phyloP scores from a whole-genome alignment of 257 asterid genomes.

The Datura wrightii region DNA sequence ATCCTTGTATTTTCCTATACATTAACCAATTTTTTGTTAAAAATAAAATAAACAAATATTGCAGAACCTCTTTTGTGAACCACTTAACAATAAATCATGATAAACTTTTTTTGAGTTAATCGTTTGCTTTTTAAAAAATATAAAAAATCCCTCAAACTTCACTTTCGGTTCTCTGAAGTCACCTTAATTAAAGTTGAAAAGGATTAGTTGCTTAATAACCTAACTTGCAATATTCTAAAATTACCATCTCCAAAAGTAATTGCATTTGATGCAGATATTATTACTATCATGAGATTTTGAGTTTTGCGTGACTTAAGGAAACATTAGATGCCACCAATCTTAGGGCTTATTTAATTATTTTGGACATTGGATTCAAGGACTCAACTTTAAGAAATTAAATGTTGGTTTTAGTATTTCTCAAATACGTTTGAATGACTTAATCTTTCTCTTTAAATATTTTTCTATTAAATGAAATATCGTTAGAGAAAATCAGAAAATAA shows the following conservation, averaged over 20 bases:
- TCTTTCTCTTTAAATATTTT: too few relatives aligned
- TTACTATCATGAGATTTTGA: neutral
- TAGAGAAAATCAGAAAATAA: too few relatives aligned
- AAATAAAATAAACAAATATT: too few relatives aligned
- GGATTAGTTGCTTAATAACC: neutral
- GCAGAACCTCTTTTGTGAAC: too few relatives aligned
- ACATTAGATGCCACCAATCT: neutral
- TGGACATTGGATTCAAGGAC: neutral
- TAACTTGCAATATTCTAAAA: neutral
- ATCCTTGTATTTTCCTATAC: neutral
- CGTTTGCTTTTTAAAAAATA: too few relatives aligned
- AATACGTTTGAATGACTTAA: neutral
- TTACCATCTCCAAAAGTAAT: neutral
- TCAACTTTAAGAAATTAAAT: neutral
- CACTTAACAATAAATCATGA: too few relatives aligned
- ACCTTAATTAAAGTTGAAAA: conserved; percentile 3
- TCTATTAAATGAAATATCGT: too few relatives aligned
- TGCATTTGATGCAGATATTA: neutral
- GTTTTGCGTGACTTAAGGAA: conserved; percentile 1
- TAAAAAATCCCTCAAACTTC: neutral
- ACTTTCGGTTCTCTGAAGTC: conserved; percentile 20
- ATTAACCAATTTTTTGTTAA: neutral
- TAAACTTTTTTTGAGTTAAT: too few relatives aligned
- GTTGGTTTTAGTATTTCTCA: neutral
- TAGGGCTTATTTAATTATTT: neutral